Conservation (phyloP, 768 basidiomycete species). For the Lactarius indigo region DNA sequence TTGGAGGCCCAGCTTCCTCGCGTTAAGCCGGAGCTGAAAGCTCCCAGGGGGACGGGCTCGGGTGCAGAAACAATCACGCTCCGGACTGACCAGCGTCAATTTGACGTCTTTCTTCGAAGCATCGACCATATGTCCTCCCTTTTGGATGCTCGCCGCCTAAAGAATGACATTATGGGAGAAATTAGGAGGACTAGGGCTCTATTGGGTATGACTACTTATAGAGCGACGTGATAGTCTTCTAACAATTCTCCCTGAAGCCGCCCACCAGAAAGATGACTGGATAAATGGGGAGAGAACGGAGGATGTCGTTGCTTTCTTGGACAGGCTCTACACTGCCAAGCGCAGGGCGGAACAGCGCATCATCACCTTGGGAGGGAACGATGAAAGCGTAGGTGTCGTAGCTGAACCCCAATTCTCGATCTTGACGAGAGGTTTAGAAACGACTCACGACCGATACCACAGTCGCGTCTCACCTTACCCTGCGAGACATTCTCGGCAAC, state of each 20-base stretch:
- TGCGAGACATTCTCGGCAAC: conserved; percentile 81
- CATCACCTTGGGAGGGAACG: conserved; percentile 66
- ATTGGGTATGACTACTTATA: conserved; percentile 47
- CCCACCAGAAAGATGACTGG: conserved; percentile 85
- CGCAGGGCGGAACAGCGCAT: conserved; percentile 85
- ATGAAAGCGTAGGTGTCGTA: conserved; percentile 49
- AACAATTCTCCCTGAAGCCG: conserved; percentile 43
- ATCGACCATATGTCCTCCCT: conserved; percentile 79
- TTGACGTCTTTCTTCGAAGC: conserved; percentile 87
- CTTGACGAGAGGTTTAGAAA: conserved; percentile 31
- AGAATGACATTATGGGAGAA: conserved; percentile 92
- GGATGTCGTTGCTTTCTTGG: conserved; percentile 81
- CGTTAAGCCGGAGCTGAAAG: conserved; percentile 41
- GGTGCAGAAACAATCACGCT: conserved; percentile 75
- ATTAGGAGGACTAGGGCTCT: conserved; percentile 74
- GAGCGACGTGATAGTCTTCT: neutral
- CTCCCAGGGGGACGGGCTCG: conserved; percentile 34
- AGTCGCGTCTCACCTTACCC: conserved; percentile 48
- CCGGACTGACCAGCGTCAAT: conserved; percentile 75
- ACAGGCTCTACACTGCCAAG: conserved; percentile 86
- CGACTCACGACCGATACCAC: conserved; percentile 37
- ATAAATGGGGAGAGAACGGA: conserved; percentile 84
- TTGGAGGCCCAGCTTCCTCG: conserved; percentile 75
- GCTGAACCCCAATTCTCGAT: neutral
- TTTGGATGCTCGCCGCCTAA: conserved; percentile 82